Base-by-base conservation (phyloP, 2,329 filamentous ascomycete genomes). In the Ascochyta viciae-villosae region DNA sequence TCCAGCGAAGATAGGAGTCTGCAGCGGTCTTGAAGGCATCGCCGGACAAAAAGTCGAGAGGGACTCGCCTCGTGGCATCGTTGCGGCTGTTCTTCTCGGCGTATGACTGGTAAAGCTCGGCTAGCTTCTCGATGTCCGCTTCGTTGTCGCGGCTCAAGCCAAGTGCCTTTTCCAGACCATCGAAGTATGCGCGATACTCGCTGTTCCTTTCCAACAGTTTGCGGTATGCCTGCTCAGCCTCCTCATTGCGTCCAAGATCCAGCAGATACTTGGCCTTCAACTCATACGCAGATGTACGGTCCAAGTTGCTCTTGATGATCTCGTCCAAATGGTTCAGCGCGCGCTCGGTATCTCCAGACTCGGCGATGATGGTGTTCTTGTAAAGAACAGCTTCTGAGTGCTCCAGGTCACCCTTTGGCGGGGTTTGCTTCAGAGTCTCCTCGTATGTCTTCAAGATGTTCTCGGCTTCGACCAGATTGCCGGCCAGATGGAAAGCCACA, bases 371-470 rank as follows among this genome's bases (percentile, higher is more conserved):
- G 42, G 84, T 85, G 78, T 97, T 99, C 79, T 96, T 97, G 81
- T 99, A 99, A 78, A 99, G 82, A 54, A 92, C 82, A 40, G 94
- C 92, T 79, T 99, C 95, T 29, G 93, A 95, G 76, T 98, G 91
- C 77, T 99, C 95, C 71, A 94, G 85, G 73, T 98, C 94, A 44
- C 84, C 81, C 72, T 89, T 89, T 12, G 87, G 84, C 1, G 92
- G 92, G 9, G 88, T 85, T 12, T 85, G 84, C 79, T 96, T 97
- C 62, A 99, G 77, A 0, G 94, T 98, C 60, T 95, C 92, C 77
- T 99, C 95, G 76, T 94, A 99, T 15, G 90, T 96, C 42, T 87
- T 91, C 66, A 99, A 80, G 37, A 96, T 90, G 68, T 92, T 92
- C 79, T 99, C 95, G 27, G 95, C 96, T 68, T 95, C 90, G 40